Base-by-base conservation (phyloP, 225 moss, liverwort and hornwort genomes). In the Physcomitrellopsis africana region DNA sequence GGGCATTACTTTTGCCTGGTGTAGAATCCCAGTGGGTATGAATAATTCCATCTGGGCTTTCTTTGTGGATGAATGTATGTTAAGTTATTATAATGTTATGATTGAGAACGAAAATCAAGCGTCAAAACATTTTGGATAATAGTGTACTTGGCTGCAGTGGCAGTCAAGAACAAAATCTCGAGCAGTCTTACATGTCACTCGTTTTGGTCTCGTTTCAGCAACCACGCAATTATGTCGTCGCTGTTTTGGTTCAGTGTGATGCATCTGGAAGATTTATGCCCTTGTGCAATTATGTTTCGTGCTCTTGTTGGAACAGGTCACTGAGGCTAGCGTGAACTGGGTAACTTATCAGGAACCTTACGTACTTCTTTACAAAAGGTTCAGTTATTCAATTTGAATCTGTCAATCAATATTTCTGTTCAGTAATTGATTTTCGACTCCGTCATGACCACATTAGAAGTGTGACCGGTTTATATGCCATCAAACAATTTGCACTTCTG, bases 1-100 rank as follows among this genome's bases (percentile, higher is more conserved):
- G 96, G 96, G 51, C 96, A 96, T 72, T 96, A 96, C 62, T 91
- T 96, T 67, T 96, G 96, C 84, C 83, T 94, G 45, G 92, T 96
- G 60, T 94, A 87, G 81, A 92, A 92, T 67, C 85, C 89, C 22
- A 83, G n/a, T n/a, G n/a, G n/a, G n/a, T n/a, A n/a, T n/a, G n/a
- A n/a, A n/a, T n/a, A n/a, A n/a, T 37, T 37, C 32, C 32, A 37
- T 37, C 5, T 1, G 32, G 32, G 32, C 32, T 37, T 7, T 37
- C 32, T 37, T 37, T 37, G 32, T 37, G 32, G 32, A 37, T 37
- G 32, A 37, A 37, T 24, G 24, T 24, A 24, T 24, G 24, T 24
- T 24, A 24, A 24, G 24, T 24, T 24, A 24, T 24, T 24, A 1
- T 24, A 24, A 24, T 24, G 24, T 24, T 24, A 24, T 24, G 24